phyloP scores from a whole-genome alignment of 768 basidiomycete genomes.

The Russula earlei region DNA sequence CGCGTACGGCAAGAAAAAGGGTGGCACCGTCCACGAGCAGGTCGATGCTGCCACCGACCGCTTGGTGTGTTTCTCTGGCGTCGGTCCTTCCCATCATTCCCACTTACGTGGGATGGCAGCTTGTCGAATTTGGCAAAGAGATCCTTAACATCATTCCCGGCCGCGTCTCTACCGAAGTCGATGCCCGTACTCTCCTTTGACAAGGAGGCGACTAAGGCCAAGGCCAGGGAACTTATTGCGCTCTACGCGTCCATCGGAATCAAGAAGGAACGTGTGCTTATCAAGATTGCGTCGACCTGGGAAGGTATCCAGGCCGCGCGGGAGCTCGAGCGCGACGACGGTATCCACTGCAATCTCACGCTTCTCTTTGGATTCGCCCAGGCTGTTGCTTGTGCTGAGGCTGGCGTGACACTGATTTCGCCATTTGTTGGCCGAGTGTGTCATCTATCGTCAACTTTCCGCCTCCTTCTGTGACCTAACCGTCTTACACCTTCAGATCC shows the following conservation, averaged over 20 bases:
- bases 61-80: conserved; percentile 51
- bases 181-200: conserved; percentile 96
- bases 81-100: not conserved
- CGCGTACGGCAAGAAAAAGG: conserved; percentile 68
- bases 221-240: conserved; percentile 84
- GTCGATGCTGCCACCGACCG: conserved; percentile 78
- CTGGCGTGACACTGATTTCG: conserved; percentile 95
- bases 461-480: conserved; percentile 13
- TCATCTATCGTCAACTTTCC: conserved; percentile 11
- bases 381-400: conserved; percentile 98
- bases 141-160: conserved; percentile 95
- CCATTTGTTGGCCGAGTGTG: conserved; percentile 97
- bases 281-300: conserved; percentile 99
- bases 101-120: conserved; percentile 35
- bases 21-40: conserved; percentile 67
- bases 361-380: conserved; percentile 98
- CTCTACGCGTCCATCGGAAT: conserved; percentile 94
- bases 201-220: conserved; percentile 84
- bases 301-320: conserved; percentile 99
- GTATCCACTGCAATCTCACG: conserved; percentile 98
- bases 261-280: conserved; percentile 87
- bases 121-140: conserved; percentile 96
- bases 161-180: conserved; percentile 98
- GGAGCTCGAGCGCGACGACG: conserved; percentile 84
- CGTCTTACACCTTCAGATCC: conserved; percentile 48